Percentiles rank a stretch among this genome's conserved stretches.
Evolutionary conservation across 768 basidiomycete genomes (phyloP).

Genomic region (Pleurotus cornucopiae): DNA sequence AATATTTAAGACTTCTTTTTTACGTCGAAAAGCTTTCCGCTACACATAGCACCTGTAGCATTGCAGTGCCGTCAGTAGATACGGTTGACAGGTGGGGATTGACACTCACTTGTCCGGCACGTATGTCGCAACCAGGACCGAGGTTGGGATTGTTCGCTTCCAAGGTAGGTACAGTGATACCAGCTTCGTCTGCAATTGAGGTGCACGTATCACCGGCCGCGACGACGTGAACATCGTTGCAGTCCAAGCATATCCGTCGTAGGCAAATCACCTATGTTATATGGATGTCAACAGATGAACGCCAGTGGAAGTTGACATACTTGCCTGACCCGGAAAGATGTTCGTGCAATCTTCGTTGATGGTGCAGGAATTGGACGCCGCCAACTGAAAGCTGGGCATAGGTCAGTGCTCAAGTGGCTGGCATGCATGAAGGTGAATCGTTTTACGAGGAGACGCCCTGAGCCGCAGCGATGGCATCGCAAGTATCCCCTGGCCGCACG

Average conservation of each 20-base stretch:
- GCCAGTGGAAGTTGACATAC: background rate
- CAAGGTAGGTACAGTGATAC: conserved; percentile 42
- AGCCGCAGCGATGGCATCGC: conserved; percentile 47
- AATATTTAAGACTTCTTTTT: background rate
- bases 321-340: conserved; percentile 44
- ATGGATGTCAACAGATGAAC: background rate
- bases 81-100: too few relatives aligned
- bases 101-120: conserved; percentile 47
- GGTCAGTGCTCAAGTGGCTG: background rate
- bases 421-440: background rate
- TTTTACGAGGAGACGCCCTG: conserved; percentile 45
- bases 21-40: background rate
- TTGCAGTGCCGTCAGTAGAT: too few relatives aligned
- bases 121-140: conserved; percentile 44
- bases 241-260: conserved; percentile 53
- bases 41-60: background rate
- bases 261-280: conserved; percentile 45
- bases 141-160: conserved; percentile 65
- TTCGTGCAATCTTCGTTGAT: conserved; percentile 55
- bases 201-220: conserved; percentile 45
- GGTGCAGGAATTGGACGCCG: conserved; percentile 38
- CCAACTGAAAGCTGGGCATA: conserved; percentile 50
- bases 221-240: conserved; percentile 44
- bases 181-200: conserved; percentile 32
- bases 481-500: conserved; percentile 47